Percentiles rank a stretch among this genome's conserved stretches.
Evolutionary conservation across 148 eudicot species (phyloP).

Genomic region (Vaccinium vitisidaea): DNA sequence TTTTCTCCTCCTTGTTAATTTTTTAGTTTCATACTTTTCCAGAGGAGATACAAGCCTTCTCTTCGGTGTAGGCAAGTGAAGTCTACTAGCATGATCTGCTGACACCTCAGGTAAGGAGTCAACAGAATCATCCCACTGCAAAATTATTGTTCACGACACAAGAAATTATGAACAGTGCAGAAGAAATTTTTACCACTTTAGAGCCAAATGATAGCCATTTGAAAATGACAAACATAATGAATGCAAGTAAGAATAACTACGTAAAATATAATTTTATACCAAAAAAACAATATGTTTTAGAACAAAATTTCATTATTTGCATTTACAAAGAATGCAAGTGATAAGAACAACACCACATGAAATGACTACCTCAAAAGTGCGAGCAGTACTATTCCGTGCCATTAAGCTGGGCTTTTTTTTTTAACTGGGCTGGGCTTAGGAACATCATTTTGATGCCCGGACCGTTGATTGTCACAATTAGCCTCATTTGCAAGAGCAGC

Average conservation of each 20-base stretch:
- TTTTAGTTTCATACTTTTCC: conserved; percentile 20
- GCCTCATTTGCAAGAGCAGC: conserved; percentile 19
- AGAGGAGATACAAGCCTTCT: conserved; percentile 39
- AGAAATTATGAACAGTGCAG: neutral
- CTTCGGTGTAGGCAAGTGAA: conserved; percentile 46
- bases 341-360: conserved; percentile 12
- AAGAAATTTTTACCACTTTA: neutral
- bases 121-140: conserved; percentile 58
- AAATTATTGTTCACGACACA: neutral
- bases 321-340: neutral
- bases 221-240: neutral
- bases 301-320: neutral
- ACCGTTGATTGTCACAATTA: neutral
- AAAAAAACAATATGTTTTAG: neutral
- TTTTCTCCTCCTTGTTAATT: conserved; percentile 35
- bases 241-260: neutral
- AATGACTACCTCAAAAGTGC: conserved; percentile 37
- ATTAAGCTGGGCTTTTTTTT: conserved; percentile 54
- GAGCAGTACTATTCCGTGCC: conserved; percentile 49
- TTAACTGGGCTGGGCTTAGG: conserved; percentile 45
- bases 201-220: neutral
- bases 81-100: conserved; percentile 17
- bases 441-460: conserved; percentile 13
- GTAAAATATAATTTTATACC: neutral
- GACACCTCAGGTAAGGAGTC: conserved; percentile 37